phyloP scores from a whole-genome alignment of 2,329 filamentous ascomycete genomes.

The Xylariales sp. region DNA sequence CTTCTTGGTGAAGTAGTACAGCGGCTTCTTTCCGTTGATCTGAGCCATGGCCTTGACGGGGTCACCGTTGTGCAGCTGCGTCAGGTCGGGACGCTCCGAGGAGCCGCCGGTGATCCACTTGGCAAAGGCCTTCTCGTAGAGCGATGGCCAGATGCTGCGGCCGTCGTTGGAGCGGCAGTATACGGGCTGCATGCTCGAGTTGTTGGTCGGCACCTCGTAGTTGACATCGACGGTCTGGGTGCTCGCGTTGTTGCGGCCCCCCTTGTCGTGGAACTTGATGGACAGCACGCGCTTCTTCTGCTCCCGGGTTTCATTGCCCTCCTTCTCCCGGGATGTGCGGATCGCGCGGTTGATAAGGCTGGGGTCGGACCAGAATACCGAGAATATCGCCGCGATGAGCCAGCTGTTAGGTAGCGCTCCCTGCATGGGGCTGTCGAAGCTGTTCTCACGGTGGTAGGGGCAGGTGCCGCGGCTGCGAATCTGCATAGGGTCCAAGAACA shows the following conservation, averaged over 20 bases:
- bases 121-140: slow-evolving; percentile 44
- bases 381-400: slow-evolving; percentile 39
- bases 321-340: slow-evolving; percentile 10
- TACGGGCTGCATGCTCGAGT: slow-evolving; percentile 34
- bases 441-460: slow-evolving; percentile 17
- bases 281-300: slow-evolving; percentile 6
- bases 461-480: slow-evolving; percentile 1
- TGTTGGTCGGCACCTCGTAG: slow-evolving; percentile 39
- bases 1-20: slow-evolving; percentile 29
- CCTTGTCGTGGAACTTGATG: slow-evolving; percentile 39
- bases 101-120: slow-evolving; percentile 33
- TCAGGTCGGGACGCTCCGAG: slow-evolving; percentile 34
- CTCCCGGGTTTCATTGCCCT: slow-evolving; percentile 16
- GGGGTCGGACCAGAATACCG: slow-evolving; percentile 39
- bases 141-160: slow-evolving; percentile 37
- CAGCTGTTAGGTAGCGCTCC: slow-evolving; percentile 36
- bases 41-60: slow-evolving; percentile 41
- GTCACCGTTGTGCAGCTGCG: slow-evolving; percentile 34
- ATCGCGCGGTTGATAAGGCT: slow-evolving; percentile 33
- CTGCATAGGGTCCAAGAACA: slow-evolving; percentile 14
- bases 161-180: slow-evolving; percentile 37
- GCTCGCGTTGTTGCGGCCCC: slow-evolving; percentile 34
- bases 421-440: slow-evolving; percentile 38
- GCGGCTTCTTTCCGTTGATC: slow-evolving; percentile 32
- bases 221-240: slow-evolving; percentile 35